Conservation (phyloP, 768 basidiomycete genomes). For the Omphalotus guepiniiformis region DNA sequence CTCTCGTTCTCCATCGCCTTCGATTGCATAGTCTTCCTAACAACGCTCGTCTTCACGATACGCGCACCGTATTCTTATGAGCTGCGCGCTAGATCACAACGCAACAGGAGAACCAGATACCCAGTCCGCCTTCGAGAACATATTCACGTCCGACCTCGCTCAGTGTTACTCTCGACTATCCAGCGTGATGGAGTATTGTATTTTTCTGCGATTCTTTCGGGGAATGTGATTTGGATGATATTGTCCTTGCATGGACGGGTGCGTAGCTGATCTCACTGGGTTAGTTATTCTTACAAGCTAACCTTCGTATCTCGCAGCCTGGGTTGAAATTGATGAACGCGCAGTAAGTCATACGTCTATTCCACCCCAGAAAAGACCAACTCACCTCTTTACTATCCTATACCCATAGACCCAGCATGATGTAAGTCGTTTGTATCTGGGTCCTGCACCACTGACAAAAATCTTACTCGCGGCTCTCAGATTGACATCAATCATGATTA, state of each 20-base stretch:
- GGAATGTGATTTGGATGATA: conserved; percentile 24
- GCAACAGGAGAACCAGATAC: neutral
- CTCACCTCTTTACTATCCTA: neutral
- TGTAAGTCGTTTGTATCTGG: conserved; percentile 10
- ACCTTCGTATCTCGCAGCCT: conserved; percentile 10
- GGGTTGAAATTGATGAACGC: conserved; percentile 25
- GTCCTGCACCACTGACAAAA: neutral
- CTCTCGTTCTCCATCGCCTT: conserved; percentile 21
- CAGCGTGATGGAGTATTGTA: conserved; percentile 22
- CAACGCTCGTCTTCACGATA: conserved; percentile 18
- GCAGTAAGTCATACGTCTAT: conserved; percentile 16
- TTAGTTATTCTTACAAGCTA: neutral
- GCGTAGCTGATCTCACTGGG: conserved; percentile 3
- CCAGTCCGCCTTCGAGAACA: neutral
- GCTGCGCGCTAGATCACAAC: neutral
- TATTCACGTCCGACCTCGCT: neutral
- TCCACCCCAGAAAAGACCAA: neutral
- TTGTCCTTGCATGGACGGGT: conserved; percentile 21
- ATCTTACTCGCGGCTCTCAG: conserved; percentile 7
- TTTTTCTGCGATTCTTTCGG: conserved; percentile 23
- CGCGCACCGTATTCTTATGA: conserved; percentile 5
- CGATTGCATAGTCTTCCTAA: conserved; percentile 22
- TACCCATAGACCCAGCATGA: conserved; percentile 19
- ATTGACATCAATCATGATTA: conserved; percentile 27
- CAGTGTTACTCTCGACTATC: conserved; percentile 18